Percentiles rank a stretch among this genome's conserved stretches.
Conservation (phyloP, 2,329 filamentous ascomycete genomes). For the Teratosphaeria viscida region DNA sequence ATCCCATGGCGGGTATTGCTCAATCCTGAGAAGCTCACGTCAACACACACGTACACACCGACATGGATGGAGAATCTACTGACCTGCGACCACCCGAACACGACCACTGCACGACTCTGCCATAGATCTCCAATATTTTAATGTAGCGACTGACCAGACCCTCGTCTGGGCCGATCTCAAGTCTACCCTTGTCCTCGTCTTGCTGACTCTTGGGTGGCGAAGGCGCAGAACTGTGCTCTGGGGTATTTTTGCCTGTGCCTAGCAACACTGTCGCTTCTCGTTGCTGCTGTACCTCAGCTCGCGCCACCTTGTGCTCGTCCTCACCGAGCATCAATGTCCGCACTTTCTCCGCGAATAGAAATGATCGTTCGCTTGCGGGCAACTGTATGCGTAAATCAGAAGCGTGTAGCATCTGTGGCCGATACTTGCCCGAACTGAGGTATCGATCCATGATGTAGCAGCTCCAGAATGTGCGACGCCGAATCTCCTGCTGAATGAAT, state of each 20-base stretch:
- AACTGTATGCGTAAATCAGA: conserved; percentile 55
- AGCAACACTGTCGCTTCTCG: conserved; percentile 37
- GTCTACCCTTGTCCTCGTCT: conserved; percentile 36
- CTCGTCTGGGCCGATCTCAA: conserved; percentile 43
- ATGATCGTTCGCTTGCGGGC: conserved; percentile 56
- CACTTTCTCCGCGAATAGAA: conserved; percentile 51
- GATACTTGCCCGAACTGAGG: conserved; percentile 53
- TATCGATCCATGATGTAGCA: conserved; percentile 64
- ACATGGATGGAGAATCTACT: conserved; percentile 6
- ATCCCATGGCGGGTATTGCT: conserved; percentile 51
- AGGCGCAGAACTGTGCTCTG: conserved; percentile 9
- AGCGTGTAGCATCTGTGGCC: conserved; percentile 48
- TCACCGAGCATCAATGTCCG: conserved; percentile 41
- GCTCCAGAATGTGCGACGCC: conserved; percentile 62
- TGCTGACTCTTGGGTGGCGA: conserved; percentile 11
- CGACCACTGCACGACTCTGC: conserved; percentile 47
- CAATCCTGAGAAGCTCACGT: conserved; percentile 25
- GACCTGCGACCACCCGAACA: conserved; percentile 48
- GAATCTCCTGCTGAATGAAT: conserved; percentile 52
- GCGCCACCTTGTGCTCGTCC: conserved; percentile 26
- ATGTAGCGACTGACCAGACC: conserved; percentile 42
- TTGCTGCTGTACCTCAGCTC: conserved; percentile 32
- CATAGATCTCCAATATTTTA: conserved; percentile 44
- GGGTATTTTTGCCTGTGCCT: conserved; percentile 11
- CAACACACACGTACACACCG: not conserved